phyloP scores from a whole-genome alignment of 179 eudicot species.

The Silene vulgaris region DNA sequence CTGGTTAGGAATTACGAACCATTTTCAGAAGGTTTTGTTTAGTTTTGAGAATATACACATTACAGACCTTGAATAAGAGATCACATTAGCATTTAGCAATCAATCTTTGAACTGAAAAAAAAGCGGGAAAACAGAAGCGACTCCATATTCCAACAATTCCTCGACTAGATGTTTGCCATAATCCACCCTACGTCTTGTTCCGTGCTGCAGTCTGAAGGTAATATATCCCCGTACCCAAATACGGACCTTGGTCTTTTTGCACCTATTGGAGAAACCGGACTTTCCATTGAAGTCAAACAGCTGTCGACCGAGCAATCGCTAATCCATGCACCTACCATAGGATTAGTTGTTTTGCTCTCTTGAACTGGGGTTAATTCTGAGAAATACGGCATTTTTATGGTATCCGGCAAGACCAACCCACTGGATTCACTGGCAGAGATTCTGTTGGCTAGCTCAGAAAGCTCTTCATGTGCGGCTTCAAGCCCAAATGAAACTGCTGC shows the following conservation, averaged over 20 bases:
- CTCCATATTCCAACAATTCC: constrained; percentile 6
- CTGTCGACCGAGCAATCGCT: constrained; percentile 50
- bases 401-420: constrained; percentile 30
- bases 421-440: constrained; percentile 40
- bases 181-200: constrained; percentile 46
- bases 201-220: constrained; percentile 32
- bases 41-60: constrained; percentile 19
- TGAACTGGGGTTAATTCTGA: constrained; percentile 28
- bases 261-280: constrained; percentile 38
- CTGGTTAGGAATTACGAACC: constrained; percentile 5
- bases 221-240: constrained; percentile 34
- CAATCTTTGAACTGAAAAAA: neutral
- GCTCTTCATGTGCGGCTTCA: constrained; percentile 61
- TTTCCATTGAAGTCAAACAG: constrained; percentile 47
- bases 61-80: constrained; percentile 6
- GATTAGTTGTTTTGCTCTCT: constrained; percentile 25
- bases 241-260: constrained; percentile 44
- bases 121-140: neutral
- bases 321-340: constrained; percentile 30
- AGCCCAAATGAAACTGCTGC: constrained; percentile 45
- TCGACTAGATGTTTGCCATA: constrained; percentile 36
- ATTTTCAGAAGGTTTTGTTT: neutral
- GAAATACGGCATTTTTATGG: constrained; percentile 33
- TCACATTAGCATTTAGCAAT: neutral
- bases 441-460: constrained; percentile 60